These are phyloP conservation scores for Wickerhamiella parazyma DNA, from an alignment of 805 yeast species.

Conservation along the genomic window DNA sequence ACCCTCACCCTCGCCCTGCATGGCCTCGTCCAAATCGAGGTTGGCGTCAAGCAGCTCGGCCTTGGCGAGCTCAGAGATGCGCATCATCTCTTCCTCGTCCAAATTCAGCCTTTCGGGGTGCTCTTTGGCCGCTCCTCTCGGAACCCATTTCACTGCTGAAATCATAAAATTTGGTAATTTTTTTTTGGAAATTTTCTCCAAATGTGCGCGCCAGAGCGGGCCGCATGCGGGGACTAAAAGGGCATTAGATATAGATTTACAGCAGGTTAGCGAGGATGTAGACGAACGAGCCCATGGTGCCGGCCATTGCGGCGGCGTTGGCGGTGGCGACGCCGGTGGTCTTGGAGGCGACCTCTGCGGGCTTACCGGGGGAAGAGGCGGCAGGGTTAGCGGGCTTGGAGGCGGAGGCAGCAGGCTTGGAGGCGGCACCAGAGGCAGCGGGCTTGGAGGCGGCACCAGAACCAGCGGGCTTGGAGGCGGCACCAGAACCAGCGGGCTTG, in stretches of 20 bases:
- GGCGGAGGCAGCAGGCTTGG: slow-evolving; percentile 30
- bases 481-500: no score
- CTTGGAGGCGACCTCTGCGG: slow-evolving; percentile 23
- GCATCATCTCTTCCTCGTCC: slow-evolving; percentile 82
- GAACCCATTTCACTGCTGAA: slow-evolving; percentile 90
- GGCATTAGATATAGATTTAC: not conserved
- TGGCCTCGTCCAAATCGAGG: slow-evolving; percentile 43
- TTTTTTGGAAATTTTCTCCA: not conserved
- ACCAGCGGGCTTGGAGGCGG: no score
- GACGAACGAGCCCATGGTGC: slow-evolving; percentile 49
- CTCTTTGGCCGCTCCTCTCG: slow-evolving; percentile 88
- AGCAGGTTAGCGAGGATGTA: slow-evolving; percentile 51
- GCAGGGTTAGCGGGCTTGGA: slow-evolving; percentile 25
- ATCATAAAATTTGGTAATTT: slow-evolving; percentile 27
- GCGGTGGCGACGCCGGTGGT: slow-evolving; percentile 18
- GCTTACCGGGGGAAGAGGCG: not conserved
- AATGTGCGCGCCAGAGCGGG: no score
- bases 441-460: slow-evolving; percentile 16
- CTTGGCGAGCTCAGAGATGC: slow-evolving; percentile 76
- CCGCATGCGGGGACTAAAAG: not conserved
- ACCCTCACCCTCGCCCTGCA: slow-evolving; percentile 16
- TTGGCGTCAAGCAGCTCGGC: slow-evolving; percentile 67
- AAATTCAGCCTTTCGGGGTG: slow-evolving; percentile 80
- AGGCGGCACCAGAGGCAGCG: slow-evolving; percentile 24
- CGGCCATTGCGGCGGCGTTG: slow-evolving; percentile 29